Conservation (phyloP, 2,329 filamentous ascomycete genomes). For the Fusarium caatingaense region DNA sequence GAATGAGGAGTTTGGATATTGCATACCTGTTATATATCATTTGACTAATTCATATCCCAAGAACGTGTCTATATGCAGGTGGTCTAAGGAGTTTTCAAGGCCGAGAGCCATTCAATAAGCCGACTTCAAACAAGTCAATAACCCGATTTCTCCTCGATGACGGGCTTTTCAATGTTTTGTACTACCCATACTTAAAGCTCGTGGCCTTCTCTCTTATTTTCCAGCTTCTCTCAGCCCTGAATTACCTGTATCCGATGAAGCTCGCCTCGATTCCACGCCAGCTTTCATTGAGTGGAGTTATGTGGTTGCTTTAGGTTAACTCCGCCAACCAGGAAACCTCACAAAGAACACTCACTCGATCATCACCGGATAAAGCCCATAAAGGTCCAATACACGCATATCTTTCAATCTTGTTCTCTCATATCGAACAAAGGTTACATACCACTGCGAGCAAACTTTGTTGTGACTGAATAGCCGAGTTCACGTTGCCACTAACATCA, state of each 20-base stretch:
- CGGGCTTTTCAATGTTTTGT: background rate
- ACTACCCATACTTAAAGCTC: background rate
- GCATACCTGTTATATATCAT: background rate
- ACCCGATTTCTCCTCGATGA: background rate
- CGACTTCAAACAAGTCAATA: background rate
- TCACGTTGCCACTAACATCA: background rate
- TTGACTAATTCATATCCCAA: background rate
- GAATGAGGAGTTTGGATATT: conserved; percentile 5
- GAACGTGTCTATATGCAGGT: background rate
- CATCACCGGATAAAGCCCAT: background rate
- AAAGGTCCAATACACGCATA: background rate
- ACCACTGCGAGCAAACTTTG: background rate
- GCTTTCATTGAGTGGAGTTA: background rate
- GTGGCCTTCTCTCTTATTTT: background rate
- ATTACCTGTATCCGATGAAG: background rate
- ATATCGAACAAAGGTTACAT: background rate
- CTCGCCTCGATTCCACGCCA: background rate
- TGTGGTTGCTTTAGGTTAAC: background rate
- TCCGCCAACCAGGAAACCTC: background rate
- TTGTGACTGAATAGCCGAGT: background rate
- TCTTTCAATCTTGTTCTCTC: background rate
- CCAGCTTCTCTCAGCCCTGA: background rate
- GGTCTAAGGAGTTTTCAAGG: background rate
- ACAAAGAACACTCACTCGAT: background rate
- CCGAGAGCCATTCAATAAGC: background rate